phyloP scores from a whole-genome alignment of 1,139 yeast genomes.

The Kodamaea ohmeri region DNA sequence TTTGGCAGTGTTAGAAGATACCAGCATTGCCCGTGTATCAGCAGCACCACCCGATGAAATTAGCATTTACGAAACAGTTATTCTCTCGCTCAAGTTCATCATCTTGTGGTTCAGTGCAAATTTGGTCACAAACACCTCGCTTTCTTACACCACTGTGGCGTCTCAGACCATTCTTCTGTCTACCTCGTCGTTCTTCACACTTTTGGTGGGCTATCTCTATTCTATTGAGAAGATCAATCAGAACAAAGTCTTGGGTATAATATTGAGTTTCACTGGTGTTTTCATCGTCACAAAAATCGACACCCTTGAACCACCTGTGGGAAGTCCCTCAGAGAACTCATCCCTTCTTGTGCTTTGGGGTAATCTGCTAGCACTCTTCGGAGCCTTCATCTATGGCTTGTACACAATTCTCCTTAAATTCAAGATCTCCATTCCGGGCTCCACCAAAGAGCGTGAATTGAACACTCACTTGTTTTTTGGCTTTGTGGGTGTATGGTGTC shows the following conservation, averaged over 20 bases:
- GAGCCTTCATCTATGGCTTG: constrained; percentile 87
- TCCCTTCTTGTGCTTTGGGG: constrained; percentile 60
- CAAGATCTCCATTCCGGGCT: constrained; percentile 44
- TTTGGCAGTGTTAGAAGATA: constrained; percentile 16
- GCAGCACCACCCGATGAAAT: constrained; percentile 30
- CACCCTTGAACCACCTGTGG: constrained; percentile 23
- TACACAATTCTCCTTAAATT: constrained; percentile 82
- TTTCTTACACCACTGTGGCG: constrained; percentile 86
- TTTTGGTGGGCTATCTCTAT: constrained; percentile 73
- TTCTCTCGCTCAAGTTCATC: constrained; percentile 75
- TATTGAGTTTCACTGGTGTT: constrained; percentile 77
- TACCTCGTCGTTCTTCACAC: constrained; percentile 89
- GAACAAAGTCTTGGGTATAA: constrained; percentile 64
- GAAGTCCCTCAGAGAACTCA: constrained; percentile 27
- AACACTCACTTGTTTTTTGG: constrained; percentile 91
- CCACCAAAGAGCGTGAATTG: constrained; percentile 65
- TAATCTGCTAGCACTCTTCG: constrained; percentile 71
- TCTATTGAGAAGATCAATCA: constrained; percentile 66
- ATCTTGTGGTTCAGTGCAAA: constrained; percentile 89
- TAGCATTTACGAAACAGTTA: constrained; percentile 47
- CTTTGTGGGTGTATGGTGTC: constrained; percentile 83
- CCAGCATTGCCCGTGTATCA: constrained; percentile 5
- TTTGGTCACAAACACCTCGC: constrained; percentile 80
- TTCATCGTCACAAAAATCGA: constrained; percentile 69
- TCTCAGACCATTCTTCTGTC: constrained; percentile 90